Evolutionary conservation across 257 asterid genomes (phyloP), one percentile per base, ranked within the genome.

Genomic region (Nicotiana paniculata): DNA sequence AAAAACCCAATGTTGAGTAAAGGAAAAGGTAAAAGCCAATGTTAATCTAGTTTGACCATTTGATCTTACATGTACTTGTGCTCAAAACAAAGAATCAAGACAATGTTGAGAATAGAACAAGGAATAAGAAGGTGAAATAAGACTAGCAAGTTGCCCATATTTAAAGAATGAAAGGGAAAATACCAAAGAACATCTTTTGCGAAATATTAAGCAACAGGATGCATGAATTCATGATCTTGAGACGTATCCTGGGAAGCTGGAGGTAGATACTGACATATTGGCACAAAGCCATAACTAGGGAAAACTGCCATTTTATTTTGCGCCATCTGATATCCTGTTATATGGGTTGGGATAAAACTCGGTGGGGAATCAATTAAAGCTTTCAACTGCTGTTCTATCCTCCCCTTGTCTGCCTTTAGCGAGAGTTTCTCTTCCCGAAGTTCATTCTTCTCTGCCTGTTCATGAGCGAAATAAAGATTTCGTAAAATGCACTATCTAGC

Each of bases 201-300:
- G 83, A 43, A 75, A 80, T 77, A 54, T 75, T 59, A 95, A 81
- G 97, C 98, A 72, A 97, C 97, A 63, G 96, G 98, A 53, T 97
- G 93, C 89, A 95, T 83, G 81, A 91, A 92, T 85, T 84, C 86
- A 48, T 90, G 95, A 89, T 95, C 97, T 85, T 89, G 92, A 84
- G 97, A 89, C 12, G 97, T 89, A 81, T 95, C 97, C 28, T 95
- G 87, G 2, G 87, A 79, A 66, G 95, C 84, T 35, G 93, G 92
- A 7, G 97, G 93, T 65, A 90, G 78, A 86, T 92, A 95, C 76
- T 95, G 98, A 92, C 96, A 91, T 95, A 95, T 93, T 1, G 98
- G 98, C 59, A 92, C 89, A 9, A 88, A 86, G 48, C 94, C 84
- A 87, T 89, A 95, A 86, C 95, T 62, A 2, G 98, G 97, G 85